Evolutionary conservation across 164 flowering plant species (phyloP), one percentile per base, ranked within the genome.

Genomic region (Echeveria elegans): DNA sequence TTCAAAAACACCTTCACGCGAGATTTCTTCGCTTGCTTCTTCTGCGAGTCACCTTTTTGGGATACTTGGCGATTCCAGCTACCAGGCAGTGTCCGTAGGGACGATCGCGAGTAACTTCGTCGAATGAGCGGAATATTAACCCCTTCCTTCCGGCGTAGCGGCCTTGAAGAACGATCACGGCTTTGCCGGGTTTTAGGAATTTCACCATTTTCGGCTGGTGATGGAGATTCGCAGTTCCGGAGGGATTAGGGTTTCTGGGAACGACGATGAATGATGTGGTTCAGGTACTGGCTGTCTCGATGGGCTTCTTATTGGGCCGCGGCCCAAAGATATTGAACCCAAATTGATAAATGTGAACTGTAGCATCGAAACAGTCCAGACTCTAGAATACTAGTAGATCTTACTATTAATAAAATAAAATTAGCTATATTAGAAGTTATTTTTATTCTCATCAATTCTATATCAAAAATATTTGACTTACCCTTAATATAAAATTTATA

Each of bases 11-110:
- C 45, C 47, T 63, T 63, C 1, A 63, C 66, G 6, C 66, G 66
- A 11, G 66, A 63, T 26, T 63, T 63, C 66, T 63, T 63, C 0
- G 47, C 30, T 1, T 41, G 38, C 66, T 63, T 63, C 66, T 63
- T 63, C 41, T 23, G 29, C 12, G 66, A 63, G 29, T 63, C 41
- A 63, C 28, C 29, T 43, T 43, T 18, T 43, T 43, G 16, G 47
- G 47, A 16, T 43, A 43, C 18, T 43, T 43, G 16, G 47, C 11
- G 16, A 43, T 43, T 12, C 47, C 47, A 0, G 47, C 47, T 4
- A 43, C 47, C 1, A 43, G 47, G 47, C 47, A 43, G 4, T 43
- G 47, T 43, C 47, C 47, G 47, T 43, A 43, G 16, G 47, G 47
- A 43, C 47, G 47, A 43, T 43, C 47, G 47, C 47, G 47, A 14